phyloP scores from a whole-genome alignment of 148 eudicot genomes.

The Rhododendron griersonianum region DNA sequence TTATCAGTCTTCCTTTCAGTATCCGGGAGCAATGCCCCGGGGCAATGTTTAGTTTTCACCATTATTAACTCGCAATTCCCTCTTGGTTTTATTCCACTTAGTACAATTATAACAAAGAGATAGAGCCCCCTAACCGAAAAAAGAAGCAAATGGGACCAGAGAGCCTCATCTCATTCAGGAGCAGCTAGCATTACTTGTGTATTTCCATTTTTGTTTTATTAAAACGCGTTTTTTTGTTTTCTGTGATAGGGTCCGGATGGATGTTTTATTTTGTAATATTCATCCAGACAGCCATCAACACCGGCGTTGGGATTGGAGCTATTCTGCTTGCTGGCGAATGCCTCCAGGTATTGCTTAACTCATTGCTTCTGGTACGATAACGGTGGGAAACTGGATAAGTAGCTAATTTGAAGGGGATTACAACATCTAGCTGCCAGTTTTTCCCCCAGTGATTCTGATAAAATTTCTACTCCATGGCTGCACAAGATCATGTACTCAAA shows the following conservation, averaged over 20 bases:
- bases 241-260: conserved; percentile 69
- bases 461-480: background rate
- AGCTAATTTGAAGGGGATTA: background rate
- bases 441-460: background rate
- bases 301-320: conserved; percentile 76
- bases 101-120: background rate
- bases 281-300: conserved; percentile 91
- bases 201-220: background rate
- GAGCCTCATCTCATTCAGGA: background rate
- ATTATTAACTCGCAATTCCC: too few species aligned
- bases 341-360: conserved; percentile 51
- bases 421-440: background rate
- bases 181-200: background rate
- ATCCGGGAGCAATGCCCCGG: too few species aligned
- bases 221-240: background rate
- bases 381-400: background rate
- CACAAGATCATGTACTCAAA: conserved; percentile 70
- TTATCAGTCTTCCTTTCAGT: too few species aligned
- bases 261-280: conserved; percentile 85
- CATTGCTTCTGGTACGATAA: background rate
- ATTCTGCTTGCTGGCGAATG: conserved; percentile 86
- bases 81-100: too few species aligned
- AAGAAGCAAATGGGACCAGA: background rate
- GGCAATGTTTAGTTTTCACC: too few species aligned
- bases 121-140: background rate